Evolutionary conservation across 306 rosid genomes (phyloP).

Genomic region (Rosa chinensis): DNA sequence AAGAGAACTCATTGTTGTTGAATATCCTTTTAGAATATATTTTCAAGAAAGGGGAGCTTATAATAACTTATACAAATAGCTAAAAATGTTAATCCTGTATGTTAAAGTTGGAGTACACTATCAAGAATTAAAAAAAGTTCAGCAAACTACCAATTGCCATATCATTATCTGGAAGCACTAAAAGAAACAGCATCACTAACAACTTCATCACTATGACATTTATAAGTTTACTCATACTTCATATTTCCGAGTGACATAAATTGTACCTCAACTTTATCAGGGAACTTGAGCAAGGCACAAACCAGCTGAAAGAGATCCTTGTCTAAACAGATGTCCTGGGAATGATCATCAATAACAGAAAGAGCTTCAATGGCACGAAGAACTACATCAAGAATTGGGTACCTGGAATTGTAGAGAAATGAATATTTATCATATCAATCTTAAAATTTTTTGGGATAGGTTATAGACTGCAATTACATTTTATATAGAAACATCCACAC

Average conservation of each 20-base stretch:
- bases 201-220: background rate
- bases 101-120: background rate
- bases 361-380: conserved; percentile 77
- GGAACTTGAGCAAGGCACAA: conserved; percentile 61
- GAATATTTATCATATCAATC: conserved; percentile 8
- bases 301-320: conserved; percentile 59
- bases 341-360: conserved; percentile 71
- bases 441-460: background rate
- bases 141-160: background rate
- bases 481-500: background rate
- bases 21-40: background rate
- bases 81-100: background rate
- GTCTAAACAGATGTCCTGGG: conserved; percentile 72
- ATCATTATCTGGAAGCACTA: conserved; percentile 2
- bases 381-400: conserved; percentile 65
- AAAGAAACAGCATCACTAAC: conserved; percentile 13
- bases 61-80: background rate
- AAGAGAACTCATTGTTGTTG: no score
- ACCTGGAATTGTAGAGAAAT: conserved; percentile 49
- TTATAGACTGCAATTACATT: background rate
- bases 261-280: conserved; percentile 87
- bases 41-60: background rate
- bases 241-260: conserved; percentile 17
- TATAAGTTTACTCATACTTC: background rate
- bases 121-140: background rate